Evolutionary conservation across 306 rosid species (phyloP).

Genomic region (Prosopis cineraria): DNA sequence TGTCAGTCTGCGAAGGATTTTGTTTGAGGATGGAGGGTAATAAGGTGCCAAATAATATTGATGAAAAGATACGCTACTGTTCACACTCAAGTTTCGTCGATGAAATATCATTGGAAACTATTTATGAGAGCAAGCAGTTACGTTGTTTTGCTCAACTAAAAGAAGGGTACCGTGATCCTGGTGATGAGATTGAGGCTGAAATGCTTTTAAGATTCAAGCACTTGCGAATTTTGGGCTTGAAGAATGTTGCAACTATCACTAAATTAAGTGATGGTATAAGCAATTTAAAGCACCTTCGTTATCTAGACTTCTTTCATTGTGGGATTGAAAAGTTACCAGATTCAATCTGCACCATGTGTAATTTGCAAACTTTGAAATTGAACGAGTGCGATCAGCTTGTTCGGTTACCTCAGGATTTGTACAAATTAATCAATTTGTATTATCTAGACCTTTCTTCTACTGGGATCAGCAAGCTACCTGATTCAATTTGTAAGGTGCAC

Average conservation of each 20-base stretch:
- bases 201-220: background rate
- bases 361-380: slow-evolving; percentile 1
- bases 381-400: background rate
- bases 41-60: background rate
- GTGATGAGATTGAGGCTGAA: background rate
- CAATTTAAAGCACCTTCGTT: background rate
- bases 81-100: background rate
- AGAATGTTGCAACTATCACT: no score
- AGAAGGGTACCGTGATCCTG: no score
- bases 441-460: background rate
- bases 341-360: background rate
- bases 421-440: background rate
- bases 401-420: background rate
- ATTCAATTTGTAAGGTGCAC: background rate
- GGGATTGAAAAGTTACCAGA: background rate
- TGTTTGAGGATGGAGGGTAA: background rate
- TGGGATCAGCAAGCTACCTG: background rate
- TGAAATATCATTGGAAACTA: background rate
- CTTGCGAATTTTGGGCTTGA: background rate
- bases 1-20: background rate
- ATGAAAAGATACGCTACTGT: background rate
- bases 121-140: background rate
- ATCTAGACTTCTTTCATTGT: background rate
- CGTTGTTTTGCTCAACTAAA: background rate
- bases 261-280: background rate